A percentile compares a stretch with the other conserved stretches of the same genome.
phyloP scores from a whole-genome alignment of 1,284 basidiomycete species.

The Lentinus polychrous region DNA sequence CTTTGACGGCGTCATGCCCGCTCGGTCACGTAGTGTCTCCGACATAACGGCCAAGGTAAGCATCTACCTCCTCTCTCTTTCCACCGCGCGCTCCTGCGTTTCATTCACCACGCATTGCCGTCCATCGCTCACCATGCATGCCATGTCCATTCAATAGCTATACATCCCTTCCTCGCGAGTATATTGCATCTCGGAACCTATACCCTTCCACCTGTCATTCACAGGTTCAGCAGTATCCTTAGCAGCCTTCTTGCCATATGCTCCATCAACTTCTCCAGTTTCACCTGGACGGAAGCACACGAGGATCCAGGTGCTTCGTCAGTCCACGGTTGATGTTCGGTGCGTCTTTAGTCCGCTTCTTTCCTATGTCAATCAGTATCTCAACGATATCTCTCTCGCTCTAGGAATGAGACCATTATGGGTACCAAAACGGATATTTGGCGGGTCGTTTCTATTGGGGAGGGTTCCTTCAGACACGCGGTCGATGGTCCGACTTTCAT shows the following conservation, averaged over 20 bases:
- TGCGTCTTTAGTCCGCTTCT: constrained; percentile 17
- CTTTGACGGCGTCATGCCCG: constrained; percentile 37
- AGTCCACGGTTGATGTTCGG: constrained; percentile 61
- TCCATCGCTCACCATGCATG: neutral
- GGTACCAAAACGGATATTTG: constrained; percentile 63
- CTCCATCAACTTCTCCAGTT: constrained; percentile 36
- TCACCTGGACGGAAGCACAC: constrained; percentile 38
- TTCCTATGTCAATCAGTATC: neutral
- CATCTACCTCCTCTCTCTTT: neutral
- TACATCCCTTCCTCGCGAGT: constrained; percentile 52
- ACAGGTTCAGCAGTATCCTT: constrained; percentile 47
- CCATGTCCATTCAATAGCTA: constrained; percentile 22
- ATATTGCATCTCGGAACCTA: constrained; percentile 48
- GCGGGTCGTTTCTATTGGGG: constrained; percentile 56
- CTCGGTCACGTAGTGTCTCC: constrained; percentile 32
- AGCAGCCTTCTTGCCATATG: constrained; percentile 52
- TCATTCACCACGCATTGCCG: neutral
- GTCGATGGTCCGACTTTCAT: constrained; percentile 57
- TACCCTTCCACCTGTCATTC: constrained; percentile 61
- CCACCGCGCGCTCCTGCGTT: neutral
- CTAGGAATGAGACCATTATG: constrained; percentile 21
- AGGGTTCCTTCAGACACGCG: constrained; percentile 49
- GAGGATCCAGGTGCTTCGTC: constrained; percentile 55
- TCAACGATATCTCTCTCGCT: neutral
- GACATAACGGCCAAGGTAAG: constrained; percentile 39